Evolutionary conservation across 176 grass and related monocot genomes (phyloP).

Genomic region (Luzula sylvatica): DNA sequence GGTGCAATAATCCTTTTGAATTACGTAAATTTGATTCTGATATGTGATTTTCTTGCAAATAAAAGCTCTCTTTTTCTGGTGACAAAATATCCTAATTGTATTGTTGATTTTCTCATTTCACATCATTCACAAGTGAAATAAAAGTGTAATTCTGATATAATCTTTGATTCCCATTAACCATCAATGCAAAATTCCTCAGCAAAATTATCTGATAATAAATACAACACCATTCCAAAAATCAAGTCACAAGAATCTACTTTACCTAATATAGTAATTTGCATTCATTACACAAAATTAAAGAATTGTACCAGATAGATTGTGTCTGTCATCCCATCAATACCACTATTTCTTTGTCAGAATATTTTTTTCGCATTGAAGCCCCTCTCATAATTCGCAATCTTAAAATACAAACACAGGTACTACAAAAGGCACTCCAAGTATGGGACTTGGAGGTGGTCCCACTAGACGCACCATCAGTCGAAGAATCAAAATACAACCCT

Average conservation of each 20-base stretch:
- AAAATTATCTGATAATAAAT: too few relatives aligned
- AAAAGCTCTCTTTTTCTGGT: not conserved
- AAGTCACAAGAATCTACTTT: too few relatives aligned
- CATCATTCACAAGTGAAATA: too few relatives aligned
- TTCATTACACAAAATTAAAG: too few relatives aligned
- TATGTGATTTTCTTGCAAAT: not conserved
- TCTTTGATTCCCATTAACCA: too few relatives aligned
- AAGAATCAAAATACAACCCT: constrained; percentile 53
- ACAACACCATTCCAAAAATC: too few relatives aligned
- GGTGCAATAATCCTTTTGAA: not conserved
- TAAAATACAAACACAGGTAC: constrained; percentile 35
- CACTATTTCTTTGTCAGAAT: not conserved
- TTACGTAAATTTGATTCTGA: not conserved
- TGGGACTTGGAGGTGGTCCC: constrained; percentile 91
- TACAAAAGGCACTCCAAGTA: constrained; percentile 88
- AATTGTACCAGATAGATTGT: not conserved
- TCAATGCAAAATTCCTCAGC: too few relatives aligned
- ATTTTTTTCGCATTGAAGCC: not conserved
- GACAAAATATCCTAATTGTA: too few relatives aligned
- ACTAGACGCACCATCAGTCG: constrained; percentile 56
- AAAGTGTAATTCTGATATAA: too few relatives aligned
- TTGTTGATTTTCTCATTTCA: too few relatives aligned
- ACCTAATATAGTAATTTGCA: too few relatives aligned
- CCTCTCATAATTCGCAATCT: not conserved
- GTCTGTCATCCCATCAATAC: not conserved